These are phyloP conservation scores for Antrodiella citrinella DNA, from an alignment of 768 basidiomycete genomes.

Conservation along the genomic window DNA sequence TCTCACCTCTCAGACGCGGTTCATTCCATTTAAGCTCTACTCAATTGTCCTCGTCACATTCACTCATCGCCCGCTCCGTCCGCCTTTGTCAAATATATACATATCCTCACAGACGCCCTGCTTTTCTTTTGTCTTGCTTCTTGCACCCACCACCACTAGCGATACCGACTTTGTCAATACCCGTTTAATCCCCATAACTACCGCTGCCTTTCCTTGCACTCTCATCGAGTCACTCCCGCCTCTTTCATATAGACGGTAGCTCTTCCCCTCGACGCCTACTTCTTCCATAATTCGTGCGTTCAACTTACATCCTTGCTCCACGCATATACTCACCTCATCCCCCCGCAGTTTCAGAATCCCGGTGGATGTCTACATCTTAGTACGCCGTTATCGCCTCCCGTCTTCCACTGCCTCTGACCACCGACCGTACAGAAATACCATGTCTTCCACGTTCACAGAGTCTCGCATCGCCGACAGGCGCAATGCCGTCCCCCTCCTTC, in stretches of 20 bases:
- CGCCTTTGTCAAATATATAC: background rate
- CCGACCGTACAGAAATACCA: background rate
- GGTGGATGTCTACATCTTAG: background rate
- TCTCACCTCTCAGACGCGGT: background rate
- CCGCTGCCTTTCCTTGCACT: background rate
- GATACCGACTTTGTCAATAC: background rate
- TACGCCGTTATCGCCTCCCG: background rate
- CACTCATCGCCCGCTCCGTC: background rate
- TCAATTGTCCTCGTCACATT: background rate
- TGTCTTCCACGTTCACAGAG: conserved; percentile 4
- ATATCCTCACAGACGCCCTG: background rate
- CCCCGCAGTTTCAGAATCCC: background rate
- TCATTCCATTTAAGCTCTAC: background rate
- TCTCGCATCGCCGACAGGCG: conserved; percentile 13
- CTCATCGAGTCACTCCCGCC: background rate
- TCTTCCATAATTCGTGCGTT: background rate
- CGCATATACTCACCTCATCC: background rate
- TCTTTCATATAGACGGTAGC: too few relatives aligned
- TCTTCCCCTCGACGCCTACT: background rate
- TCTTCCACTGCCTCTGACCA: background rate
- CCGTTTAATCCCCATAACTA: background rate
- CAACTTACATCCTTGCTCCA: background rate
- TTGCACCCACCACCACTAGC: background rate
- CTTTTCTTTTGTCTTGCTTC: background rate
- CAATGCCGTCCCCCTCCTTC: conserved; percentile 20